Evolutionary conservation across 495 filamentous ascomycete genomes (phyloP), one percentile per base, ranked within the genome.

Genomic region (Chlorociboria aeruginascens): DNA sequence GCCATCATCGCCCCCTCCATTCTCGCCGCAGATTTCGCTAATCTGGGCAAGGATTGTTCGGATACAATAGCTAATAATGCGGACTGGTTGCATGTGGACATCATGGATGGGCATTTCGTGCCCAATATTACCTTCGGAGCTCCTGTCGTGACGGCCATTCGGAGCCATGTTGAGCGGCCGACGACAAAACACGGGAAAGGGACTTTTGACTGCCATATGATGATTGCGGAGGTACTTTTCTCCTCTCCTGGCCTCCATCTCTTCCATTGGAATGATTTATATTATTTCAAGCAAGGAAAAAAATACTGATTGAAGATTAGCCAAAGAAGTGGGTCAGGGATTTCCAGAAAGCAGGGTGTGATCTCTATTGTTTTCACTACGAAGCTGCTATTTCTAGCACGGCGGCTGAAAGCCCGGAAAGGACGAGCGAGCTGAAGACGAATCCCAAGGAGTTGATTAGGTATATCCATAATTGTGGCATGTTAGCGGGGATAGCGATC

Each of bases 201-300:
- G 20, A 95, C 92, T 28, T 98, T 98, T 58, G 92, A 98, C 66
- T 98, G 92, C 76, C 92, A 98, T 64, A 97, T 98, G 93, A 98
- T 98, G 92, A 94, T 98, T 57, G 81, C 84, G 57, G 92, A 98
- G 85, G 89, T 92, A 73, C 38, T 51, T 16, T 47, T 46, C 16
- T 31, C 6, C 37, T 1, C 44, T 12, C 10, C 13, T 9, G 28
- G 6, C 8, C 41, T 38, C 20, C 2, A 25, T 39, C 14, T 4
- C 8, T 37, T 38, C 20, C 2, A 25, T 39, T 16, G 40, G 8
- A 49, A 31, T 14, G 34, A 25, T 43, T 48, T 28, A 44, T 40
- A 8, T 12, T 11, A 35, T 40, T 48, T 38, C 20, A 34, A 14
- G 29, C 3, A 14, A 7, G 13, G n/a, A 32, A 36, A 32, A 32